Conservation (phyloP, 345 rosid genomes). For the Eutrema japonicum region DNA sequence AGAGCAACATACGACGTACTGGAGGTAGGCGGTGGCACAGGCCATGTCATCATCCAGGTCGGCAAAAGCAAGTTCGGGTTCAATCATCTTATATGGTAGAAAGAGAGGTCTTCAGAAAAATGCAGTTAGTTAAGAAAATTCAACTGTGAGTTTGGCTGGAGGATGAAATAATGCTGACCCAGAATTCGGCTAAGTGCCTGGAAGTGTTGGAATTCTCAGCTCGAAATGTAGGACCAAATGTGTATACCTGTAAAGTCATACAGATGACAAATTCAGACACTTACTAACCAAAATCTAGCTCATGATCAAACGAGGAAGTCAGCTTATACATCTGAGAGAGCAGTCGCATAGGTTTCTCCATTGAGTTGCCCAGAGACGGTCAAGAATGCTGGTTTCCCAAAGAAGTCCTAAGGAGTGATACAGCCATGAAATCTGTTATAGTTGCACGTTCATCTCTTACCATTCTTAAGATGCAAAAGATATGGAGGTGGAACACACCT, state of each 20-base stretch:
- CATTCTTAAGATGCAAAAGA: slow-evolving; percentile 20
- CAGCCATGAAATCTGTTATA: slow-evolving; percentile 19
- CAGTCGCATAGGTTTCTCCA: slow-evolving; percentile 96
- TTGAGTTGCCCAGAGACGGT: slow-evolving; percentile 98
- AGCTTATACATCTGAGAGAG: slow-evolving; percentile 82
- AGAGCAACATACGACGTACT: slow-evolving; percentile 97
- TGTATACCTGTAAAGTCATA: slow-evolving; percentile 66
- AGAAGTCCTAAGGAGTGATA: slow-evolving; percentile 70
- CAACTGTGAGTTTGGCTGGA: slow-evolving; percentile 17
- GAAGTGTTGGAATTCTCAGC: slow-evolving; percentile 98
- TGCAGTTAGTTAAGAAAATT: slow-evolving; percentile 12
- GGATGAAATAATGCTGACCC: slow-evolving; percentile 57
- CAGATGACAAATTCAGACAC: not conserved
- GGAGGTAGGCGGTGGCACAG: slow-evolving; percentile 99
- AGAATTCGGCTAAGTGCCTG: slow-evolving; percentile 95
- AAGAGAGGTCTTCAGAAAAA: slow-evolving; percentile 33
- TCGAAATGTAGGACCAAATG: slow-evolving; percentile 98
- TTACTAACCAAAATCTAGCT: slow-evolving; percentile 13
- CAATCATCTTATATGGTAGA: slow-evolving; percentile 74
- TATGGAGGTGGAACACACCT: slow-evolving; percentile 52
- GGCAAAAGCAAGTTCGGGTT: slow-evolving; percentile 99
- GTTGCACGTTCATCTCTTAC: slow-evolving; percentile 12
- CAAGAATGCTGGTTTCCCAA: slow-evolving; percentile 95
- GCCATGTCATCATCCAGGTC: slow-evolving; percentile 98
- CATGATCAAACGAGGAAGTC: slow-evolving; percentile 27